phyloP scores from a whole-genome alignment of 1,284 basidiomycete species.

The Vanrija sp. region DNA sequence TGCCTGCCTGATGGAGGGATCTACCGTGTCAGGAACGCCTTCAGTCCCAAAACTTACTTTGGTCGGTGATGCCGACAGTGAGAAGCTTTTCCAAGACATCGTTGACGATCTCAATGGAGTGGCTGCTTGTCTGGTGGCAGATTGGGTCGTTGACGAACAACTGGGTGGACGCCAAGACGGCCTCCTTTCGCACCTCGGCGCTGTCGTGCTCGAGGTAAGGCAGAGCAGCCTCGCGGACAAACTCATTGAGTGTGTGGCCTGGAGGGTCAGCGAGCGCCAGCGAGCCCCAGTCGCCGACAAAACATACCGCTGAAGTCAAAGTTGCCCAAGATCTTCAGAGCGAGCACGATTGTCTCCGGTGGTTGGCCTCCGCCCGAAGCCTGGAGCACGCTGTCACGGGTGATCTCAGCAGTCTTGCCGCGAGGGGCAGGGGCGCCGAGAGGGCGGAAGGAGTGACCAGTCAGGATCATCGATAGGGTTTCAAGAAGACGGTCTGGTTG shows the following conservation, averaged over 20 bases:
- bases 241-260: conserved; percentile 89
- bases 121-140: conserved; percentile 90
- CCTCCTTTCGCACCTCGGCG: conserved; percentile 80
- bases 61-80: conserved; percentile 95
- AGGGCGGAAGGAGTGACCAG: conserved; percentile 77
- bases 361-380: conserved; percentile 53
- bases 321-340: conserved; percentile 78
- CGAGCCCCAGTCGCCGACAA: conserved; percentile 28
- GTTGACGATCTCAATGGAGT: conserved; percentile 95
- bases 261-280: conserved; percentile 45
- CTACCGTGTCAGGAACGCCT: conserved; percentile 47
- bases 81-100: conserved; percentile 96
- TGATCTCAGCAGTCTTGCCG: conserved; percentile 48
- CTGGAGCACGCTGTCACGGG: conserved; percentile 57
- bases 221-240: conserved; percentile 85
- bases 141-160: conserved; percentile 94
- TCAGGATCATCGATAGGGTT: conserved; percentile 70
- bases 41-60: conserved; percentile 52
- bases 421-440: conserved; percentile 61
- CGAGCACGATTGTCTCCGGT: conserved; percentile 75
- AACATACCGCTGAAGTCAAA: conserved; percentile 82
- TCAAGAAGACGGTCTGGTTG: conserved; percentile 75
- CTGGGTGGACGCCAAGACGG: conserved; percentile 86
- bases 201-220: conserved; percentile 94
- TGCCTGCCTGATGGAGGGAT: conserved; percentile 76